phyloP scores from a whole-genome alignment of 208 protist genomes.

The Acanthamoeba royreba region DNA sequence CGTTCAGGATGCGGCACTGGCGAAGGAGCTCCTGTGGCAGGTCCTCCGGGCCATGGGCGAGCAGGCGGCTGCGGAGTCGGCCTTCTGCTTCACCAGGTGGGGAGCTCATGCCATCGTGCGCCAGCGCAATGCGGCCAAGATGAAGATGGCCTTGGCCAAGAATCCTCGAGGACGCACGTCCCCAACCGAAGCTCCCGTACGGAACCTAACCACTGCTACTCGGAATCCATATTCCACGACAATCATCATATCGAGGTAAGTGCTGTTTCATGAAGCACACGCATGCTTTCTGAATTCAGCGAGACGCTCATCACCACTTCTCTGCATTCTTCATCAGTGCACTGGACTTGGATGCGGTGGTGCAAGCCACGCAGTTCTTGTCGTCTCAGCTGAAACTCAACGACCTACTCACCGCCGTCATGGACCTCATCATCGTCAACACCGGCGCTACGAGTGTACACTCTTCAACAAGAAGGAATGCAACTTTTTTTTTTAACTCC shows the following conservation, averaged over 20 bases:
- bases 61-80: not conserved
- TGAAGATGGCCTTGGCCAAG: not conserved
- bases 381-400: not conserved
- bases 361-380: not conserved
- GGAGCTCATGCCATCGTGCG: not conserved
- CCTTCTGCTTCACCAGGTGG: not conserved
- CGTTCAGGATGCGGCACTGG: not conserved
- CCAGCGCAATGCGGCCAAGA: not conserved
- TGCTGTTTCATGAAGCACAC: too few relatives aligned
- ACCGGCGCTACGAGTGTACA: not conserved
- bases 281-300: too few relatives aligned
- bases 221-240: not conserved
- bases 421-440: conserved; percentile 12
- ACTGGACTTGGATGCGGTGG: not conserved
- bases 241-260: not conserved
- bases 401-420: not conserved
- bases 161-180: not conserved
- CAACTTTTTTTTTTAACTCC: not conserved
- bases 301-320: too few relatives aligned
- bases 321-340: too few relatives aligned
- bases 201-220: not conserved
- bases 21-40: conserved; percentile 33
- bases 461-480: too few relatives aligned
- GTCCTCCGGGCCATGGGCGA: not conserved
- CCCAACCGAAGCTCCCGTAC: not conserved